Conservation (phyloP, 2,329 filamentous ascomycete genomes). For the Lasiodiplodia hormozganensis region DNA sequence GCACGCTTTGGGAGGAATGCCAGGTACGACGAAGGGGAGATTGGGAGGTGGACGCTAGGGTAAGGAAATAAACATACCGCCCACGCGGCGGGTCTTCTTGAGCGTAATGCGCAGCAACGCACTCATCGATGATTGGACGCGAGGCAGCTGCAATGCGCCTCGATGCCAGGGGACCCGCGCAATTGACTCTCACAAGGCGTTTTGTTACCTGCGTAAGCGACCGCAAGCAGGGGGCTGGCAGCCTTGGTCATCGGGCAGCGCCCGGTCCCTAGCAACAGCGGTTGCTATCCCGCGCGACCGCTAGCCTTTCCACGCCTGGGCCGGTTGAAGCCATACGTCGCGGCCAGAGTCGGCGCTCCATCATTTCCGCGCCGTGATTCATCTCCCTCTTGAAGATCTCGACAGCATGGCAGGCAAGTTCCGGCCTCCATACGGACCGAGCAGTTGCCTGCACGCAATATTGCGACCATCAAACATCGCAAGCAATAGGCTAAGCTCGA, state of each 20-base stretch:
- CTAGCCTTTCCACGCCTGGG: not conserved
- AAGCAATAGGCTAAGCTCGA: not conserved
- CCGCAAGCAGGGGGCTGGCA: not conserved
- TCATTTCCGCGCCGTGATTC: slow-evolving; percentile 21
- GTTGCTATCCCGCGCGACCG: not conserved
- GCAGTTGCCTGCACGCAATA: not conserved
- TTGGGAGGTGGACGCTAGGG: slow-evolving; percentile 25
- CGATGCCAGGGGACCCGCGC: slow-evolving; percentile 17
- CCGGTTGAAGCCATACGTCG: not conserved
- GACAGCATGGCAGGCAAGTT: slow-evolving; percentile 14
- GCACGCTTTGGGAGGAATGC: slow-evolving; percentile 24
- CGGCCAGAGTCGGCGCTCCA: not conserved
- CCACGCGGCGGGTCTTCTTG: slow-evolving; percentile 15
- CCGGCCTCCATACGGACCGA: slow-evolving; percentile 12
- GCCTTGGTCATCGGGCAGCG: slow-evolving; percentile 8
- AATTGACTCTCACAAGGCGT: not conserved
- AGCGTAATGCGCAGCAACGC: slow-evolving; percentile 26
- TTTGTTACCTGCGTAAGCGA: slow-evolving; percentile 17
- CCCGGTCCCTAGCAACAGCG: not conserved
- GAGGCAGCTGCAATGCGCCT: slow-evolving; percentile 20
- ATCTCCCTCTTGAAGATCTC: slow-evolving; percentile 21
- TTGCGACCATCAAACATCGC: not conserved
- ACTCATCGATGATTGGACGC: slow-evolving; percentile 13
- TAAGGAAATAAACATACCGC: slow-evolving; percentile 29
- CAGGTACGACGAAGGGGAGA: slow-evolving; percentile 26